phyloP scores from a whole-genome alignment of 2,329 filamentous ascomycete species.

The Aspergillus pseudoviridinutans region DNA sequence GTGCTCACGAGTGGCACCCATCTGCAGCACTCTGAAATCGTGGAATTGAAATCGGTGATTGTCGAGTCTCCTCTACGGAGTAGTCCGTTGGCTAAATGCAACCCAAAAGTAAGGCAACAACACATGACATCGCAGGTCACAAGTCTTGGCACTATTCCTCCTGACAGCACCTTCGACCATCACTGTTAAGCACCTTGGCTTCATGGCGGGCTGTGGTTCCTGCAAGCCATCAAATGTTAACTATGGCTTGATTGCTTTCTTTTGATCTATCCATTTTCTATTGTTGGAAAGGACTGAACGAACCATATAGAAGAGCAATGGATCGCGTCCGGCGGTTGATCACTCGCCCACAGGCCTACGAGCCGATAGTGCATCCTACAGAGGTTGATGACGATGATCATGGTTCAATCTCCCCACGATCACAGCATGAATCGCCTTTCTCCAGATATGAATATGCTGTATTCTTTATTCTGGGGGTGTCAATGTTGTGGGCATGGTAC shows the following conservation, averaged over 20 bases:
- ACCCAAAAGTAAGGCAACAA: background rate
- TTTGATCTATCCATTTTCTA: background rate
- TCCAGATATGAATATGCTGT: conserved; percentile 83
- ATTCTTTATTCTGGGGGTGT: conserved; percentile 79
- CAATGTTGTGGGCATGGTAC: conserved; percentile 98
- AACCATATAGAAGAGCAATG: conserved; percentile 18
- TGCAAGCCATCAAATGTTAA: background rate
- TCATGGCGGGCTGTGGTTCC: background rate
- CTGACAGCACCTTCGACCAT: background rate
- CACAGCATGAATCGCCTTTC: conserved; percentile 46
- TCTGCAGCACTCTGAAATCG: background rate
- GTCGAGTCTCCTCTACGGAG: background rate
- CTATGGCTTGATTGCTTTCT: conserved; percentile 5
- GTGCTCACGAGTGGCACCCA: no score
- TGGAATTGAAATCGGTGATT: background rate
- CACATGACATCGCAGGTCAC: background rate
- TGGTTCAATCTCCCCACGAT: conserved; percentile 8
- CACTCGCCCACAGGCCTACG: conserved; percentile 25
- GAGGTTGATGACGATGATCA: conserved; percentile 30
- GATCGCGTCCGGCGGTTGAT: conserved; percentile 34
- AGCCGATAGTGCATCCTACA: conserved; percentile 26
- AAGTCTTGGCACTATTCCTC: background rate
- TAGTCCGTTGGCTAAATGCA: no score
- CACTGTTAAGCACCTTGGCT: background rate
- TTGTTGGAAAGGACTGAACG: background rate